These are phyloP conservation scores for Blastobotrys serpentis DNA, from an alignment of 1,139 yeast species.

Conservation along the genomic window DNA sequence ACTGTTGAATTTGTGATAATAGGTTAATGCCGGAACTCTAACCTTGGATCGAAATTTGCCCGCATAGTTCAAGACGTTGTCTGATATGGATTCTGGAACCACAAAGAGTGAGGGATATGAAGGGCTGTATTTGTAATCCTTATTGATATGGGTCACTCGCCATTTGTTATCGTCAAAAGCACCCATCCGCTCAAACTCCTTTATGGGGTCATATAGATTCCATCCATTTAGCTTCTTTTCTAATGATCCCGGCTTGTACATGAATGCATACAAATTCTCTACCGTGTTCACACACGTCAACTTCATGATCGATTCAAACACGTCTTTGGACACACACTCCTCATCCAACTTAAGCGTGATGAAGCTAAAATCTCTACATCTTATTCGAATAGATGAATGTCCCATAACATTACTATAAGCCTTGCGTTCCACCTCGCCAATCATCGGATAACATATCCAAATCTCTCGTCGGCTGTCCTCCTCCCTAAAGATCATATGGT, in stretches of 20 bases:
- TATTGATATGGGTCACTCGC: conserved; percentile 69
- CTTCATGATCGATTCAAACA: conserved; percentile 66
- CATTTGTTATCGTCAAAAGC: conserved; percentile 46
- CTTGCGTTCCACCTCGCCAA: conserved; percentile 63
- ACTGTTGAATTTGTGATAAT: conserved; percentile 64
- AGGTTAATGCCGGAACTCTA: conserved; percentile 79
- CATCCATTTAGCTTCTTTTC: conserved; percentile 64
- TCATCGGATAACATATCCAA: conserved; percentile 92
- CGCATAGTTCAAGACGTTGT: conserved; percentile 78
- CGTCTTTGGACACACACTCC: conserved; percentile 63
- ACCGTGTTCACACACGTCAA: conserved; percentile 59
- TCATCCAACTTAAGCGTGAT: conserved; percentile 71
- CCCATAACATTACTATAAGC: conserved; percentile 40
- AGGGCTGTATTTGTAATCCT: conserved; percentile 63
- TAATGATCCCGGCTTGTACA: conserved; percentile 57
- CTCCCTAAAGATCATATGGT: conserved; percentile 76
- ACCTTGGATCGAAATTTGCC: conserved; percentile 81
- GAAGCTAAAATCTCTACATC: conserved; percentile 86
- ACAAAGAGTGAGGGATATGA: conserved; percentile 71
- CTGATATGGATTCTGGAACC: conserved; percentile 75
- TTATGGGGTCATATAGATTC: conserved; percentile 60
- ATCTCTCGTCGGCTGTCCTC: conserved; percentile 56
- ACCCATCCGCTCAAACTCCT: conserved; percentile 65
- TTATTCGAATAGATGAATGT: conserved; percentile 56
- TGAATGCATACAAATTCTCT: conserved; percentile 66